A percentile compares a stretch with the other conserved stretches of the same genome.
Evolutionary conservation across 2,329 filamentous ascomycete species (phyloP).

Genomic region (Penicillium carneum): DNA sequence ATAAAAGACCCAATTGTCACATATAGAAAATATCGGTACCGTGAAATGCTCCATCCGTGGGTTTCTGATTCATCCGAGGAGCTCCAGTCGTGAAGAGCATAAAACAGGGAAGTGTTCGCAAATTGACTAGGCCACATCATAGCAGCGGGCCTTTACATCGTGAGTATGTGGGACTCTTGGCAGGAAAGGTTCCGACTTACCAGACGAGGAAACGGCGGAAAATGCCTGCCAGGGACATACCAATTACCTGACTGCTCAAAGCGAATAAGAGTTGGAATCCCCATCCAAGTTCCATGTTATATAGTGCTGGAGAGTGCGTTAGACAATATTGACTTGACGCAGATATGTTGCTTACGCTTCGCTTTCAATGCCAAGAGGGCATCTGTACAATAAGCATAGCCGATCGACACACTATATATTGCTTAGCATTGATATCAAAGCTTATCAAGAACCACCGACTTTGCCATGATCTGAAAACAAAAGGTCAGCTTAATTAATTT

Average conservation of each 20-base stretch:
- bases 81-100: slow-evolving; percentile 72
- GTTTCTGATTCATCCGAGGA: slow-evolving; percentile 60
- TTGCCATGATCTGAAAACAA: slow-evolving; percentile 28
- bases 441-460: slow-evolving; percentile 12
- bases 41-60: slow-evolving; percentile 68
- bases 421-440: not conserved
- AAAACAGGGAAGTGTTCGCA: slow-evolving; percentile 69
- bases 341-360: slow-evolving; percentile 25
- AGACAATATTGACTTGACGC: not conserved
- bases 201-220: slow-evolving; percentile 69
- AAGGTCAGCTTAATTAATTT: not conserved
- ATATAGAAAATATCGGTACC: slow-evolving; percentile 68
- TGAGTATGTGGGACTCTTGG: not conserved
- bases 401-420: slow-evolving; percentile 33
- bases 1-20: slow-evolving; percentile 63
- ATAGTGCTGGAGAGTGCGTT: slow-evolving; percentile 27
- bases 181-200: slow-evolving; percentile 16
- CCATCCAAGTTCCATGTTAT: slow-evolving; percentile 36
- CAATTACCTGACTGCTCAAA: slow-evolving; percentile 59
- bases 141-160: slow-evolving; percentile 55
- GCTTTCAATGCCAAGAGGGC: slow-evolving; percentile 37
- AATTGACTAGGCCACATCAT: slow-evolving; percentile 75
- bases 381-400: slow-evolving; percentile 40
- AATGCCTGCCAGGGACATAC: slow-evolving; percentile 67
- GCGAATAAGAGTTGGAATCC: slow-evolving; percentile 39